A percentile compares a stretch with the other conserved stretches of the same genome.
Conservation (phyloP, 140 eudicot species). For the Senecio squalidus region DNA sequence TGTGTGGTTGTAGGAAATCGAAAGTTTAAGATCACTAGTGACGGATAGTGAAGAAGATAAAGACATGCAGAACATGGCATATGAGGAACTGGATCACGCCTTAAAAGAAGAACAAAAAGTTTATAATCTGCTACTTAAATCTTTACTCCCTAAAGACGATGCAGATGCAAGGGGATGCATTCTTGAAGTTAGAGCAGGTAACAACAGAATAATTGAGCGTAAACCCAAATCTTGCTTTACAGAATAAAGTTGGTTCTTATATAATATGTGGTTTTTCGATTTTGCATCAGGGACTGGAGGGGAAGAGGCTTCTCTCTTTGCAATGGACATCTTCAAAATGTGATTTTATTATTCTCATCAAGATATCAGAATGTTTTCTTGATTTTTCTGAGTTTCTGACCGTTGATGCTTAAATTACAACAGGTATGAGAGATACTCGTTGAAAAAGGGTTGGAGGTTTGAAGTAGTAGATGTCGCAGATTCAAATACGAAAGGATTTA, state of each 20-base stretch:
- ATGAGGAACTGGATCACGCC: conserved; percentile 68
- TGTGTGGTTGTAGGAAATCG: conserved; percentile 55
- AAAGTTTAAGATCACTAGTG: conserved; percentile 45
- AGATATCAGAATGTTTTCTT: not conserved
- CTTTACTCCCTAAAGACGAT: conserved; percentile 89
- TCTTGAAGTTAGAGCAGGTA: conserved; percentile 97
- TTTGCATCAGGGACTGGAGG: conserved; percentile 87
- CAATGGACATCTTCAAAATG: conserved; percentile 95
- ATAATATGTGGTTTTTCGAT: not conserved
- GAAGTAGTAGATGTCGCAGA: conserved; percentile 77
- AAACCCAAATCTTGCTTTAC: not conserved
- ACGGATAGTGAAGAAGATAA: conserved; percentile 70
- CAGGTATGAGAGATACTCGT: conserved; percentile 91
- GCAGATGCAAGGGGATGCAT: conserved; percentile 96
- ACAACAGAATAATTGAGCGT: not conserved
- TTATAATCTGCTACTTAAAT: conserved; percentile 54
- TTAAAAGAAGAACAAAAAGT: conserved; percentile 56
- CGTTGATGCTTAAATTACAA: conserved; percentile 6
- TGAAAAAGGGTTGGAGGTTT: conserved; percentile 90
- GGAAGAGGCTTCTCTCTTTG: conserved; percentile 96
- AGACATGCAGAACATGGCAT: conserved; percentile 77
- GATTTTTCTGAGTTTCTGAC: not conserved
- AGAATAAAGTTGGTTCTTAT: not conserved
- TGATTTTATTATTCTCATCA: conserved; percentile 15
- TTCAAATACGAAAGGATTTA: conserved; percentile 85